phyloP scores from a whole-genome alignment of 192 early-diverging fungal genomes.

The Backusella liffmaniae region DNA sequence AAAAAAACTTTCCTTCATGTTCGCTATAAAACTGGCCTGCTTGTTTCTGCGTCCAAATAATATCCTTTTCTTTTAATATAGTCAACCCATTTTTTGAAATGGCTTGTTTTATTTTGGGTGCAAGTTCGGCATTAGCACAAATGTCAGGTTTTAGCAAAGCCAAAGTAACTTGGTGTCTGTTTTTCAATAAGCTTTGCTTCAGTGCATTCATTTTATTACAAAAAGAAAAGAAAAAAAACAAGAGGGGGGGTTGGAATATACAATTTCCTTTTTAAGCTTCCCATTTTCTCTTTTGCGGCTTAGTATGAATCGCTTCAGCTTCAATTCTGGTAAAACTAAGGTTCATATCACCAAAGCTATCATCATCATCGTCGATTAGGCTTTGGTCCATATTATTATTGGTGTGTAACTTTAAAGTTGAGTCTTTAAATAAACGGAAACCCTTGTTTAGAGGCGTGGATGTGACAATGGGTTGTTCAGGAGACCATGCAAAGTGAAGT shows the following conservation, averaged over 20 bases:
- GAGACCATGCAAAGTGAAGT: background rate
- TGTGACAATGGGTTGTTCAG: background rate
- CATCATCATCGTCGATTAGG: background rate
- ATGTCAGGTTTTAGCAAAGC: constrained; percentile 76
- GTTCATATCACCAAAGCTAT: background rate
- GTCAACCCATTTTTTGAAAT: constrained; percentile 41
- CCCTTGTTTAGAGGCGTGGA: background rate
- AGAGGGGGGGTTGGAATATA: background rate
- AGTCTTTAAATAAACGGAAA: background rate
- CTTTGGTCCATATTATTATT: background rate
- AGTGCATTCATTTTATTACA: constrained; percentile 1
- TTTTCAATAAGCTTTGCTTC: background rate
- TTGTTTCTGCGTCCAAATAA: constrained; percentile 55
- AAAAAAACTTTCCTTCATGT: constrained; percentile 68
- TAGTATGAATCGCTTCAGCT: background rate
- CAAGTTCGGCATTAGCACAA: constrained; percentile 53
- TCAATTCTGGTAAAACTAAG: background rate
- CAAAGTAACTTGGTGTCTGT: constrained; percentile 49
- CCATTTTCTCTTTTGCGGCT: background rate
- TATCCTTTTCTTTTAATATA: constrained; percentile 38
- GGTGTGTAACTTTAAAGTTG: background rate
- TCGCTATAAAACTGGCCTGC: constrained; percentile 67
- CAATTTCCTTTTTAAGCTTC: background rate
- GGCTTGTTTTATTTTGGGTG: constrained; percentile 40
- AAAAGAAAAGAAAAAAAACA: background rate